Evolutionary conservation across 768 basidiomycete genomes (phyloP).

Genomic region (Boletus patriciae): DNA sequence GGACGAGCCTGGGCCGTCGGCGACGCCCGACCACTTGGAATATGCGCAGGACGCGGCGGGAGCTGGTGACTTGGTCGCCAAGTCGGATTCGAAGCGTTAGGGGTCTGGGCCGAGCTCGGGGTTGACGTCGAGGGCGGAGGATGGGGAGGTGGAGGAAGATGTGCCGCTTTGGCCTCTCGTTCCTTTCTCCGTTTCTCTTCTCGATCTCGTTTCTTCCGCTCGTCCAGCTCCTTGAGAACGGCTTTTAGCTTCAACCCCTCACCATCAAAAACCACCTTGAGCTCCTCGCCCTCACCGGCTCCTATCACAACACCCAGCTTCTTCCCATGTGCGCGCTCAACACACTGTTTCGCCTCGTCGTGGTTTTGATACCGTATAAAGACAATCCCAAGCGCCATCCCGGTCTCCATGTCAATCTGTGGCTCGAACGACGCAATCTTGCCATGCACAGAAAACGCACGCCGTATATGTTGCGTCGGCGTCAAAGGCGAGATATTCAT

Average conservation of each 20-base stretch:
- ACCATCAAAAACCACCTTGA: constrained; percentile 78
- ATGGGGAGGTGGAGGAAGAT: constrained; percentile 11
- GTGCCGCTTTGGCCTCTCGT: constrained; percentile 24
- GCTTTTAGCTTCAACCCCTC: constrained; percentile 64
- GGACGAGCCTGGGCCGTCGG: constrained; percentile 30
- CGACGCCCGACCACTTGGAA: constrained; percentile 27
- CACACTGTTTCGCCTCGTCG: constrained; percentile 67
- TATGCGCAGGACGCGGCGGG: constrained; percentile 30
- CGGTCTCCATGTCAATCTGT: constrained; percentile 78
- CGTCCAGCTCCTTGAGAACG: constrained; percentile 64
- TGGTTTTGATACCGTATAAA: constrained; percentile 65
- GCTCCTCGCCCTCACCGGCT: constrained; percentile 51
- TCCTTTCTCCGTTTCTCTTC: constrained; percentile 50
- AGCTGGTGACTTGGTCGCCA: constrained; percentile 30
- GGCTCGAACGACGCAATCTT: constrained; percentile 65
- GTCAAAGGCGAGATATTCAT: constrained; percentile 71
- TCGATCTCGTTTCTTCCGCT: constrained; percentile 45
- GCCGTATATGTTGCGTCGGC: constrained; percentile 60
- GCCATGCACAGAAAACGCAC: constrained; percentile 66
- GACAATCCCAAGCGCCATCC: constrained; percentile 79
- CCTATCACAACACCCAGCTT: constrained; percentile 51
- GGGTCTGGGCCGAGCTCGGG: constrained; percentile 30
- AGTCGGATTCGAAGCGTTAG: constrained; percentile 16
- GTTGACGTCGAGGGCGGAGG: constrained; percentile 23
- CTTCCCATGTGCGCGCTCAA: constrained; percentile 66